Evolutionary conservation across 176 grass and related monocot genomes (phyloP).

Genomic region (Ensete ventricosum): DNA sequence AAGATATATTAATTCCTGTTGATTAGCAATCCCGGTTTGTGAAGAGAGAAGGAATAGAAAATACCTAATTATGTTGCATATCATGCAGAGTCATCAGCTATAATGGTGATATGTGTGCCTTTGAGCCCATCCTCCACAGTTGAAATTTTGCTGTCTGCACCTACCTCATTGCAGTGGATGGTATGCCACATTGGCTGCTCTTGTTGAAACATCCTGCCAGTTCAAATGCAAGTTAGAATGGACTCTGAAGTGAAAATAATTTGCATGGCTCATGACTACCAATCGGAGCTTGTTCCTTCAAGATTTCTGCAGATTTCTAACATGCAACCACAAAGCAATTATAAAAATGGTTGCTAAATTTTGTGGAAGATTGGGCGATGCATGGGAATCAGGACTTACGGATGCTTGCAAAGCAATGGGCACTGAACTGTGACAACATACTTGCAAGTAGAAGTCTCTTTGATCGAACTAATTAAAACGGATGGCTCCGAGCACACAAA

Average conservation of each 20-base stretch:
- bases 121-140: slow-evolving; percentile 26
- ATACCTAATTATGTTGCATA: slow-evolving; percentile 22
- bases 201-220: slow-evolving; percentile 67
- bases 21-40: neutral
- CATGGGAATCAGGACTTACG: slow-evolving; percentile 34
- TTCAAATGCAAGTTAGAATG: neutral
- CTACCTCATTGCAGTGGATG: slow-evolving; percentile 66
- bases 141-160: slow-evolving; percentile 20
- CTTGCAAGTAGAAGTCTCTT: slow-evolving; percentile 91
- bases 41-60: neutral
- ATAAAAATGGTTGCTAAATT: no score
- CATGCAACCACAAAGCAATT: no score
- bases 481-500: slow-evolving; percentile 72
- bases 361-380: no score
- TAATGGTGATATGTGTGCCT: slow-evolving; percentile 26
- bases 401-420: slow-evolving; percentile 90
- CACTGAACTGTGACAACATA: slow-evolving; percentile 71
- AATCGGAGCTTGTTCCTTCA: neutral
- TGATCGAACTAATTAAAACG: slow-evolving; percentile 74
- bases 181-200: slow-evolving; percentile 52
- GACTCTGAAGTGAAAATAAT: neutral
- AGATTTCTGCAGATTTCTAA: no score
- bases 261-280: neutral
- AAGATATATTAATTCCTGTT: neutral
- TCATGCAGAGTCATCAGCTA: slow-evolving; percentile 30